Conservation (phyloP, 352 stramenopile species). For the Globisporangium apiculatum region DNA sequence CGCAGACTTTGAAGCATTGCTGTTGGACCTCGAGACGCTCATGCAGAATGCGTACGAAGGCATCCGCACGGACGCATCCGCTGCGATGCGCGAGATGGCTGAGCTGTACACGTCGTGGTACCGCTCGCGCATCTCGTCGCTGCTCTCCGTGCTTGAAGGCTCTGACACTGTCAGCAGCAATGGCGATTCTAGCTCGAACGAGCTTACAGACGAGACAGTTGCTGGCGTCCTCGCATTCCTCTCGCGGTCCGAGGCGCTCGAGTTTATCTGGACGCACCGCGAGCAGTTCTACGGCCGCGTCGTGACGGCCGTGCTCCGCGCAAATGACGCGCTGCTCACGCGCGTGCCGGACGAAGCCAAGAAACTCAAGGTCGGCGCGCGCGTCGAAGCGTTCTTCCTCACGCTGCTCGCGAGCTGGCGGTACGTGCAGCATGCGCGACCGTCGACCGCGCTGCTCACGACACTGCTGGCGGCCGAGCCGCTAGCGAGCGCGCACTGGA, state of each 20-base stretch:
- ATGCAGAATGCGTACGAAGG: constrained; percentile 53
- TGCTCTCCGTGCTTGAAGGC: constrained; percentile 43
- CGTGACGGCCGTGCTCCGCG: constrained; percentile 37
- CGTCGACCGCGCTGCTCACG: constrained; percentile 17
- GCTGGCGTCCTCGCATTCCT: constrained; percentile 31
- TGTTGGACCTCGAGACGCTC: constrained; percentile 39
- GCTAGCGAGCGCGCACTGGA: constrained; percentile 48
- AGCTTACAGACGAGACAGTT: constrained; percentile 37
- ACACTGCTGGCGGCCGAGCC: constrained; percentile 34
- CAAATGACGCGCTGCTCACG: constrained; percentile 40
- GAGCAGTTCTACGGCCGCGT: constrained; percentile 29
- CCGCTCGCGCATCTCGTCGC: constrained; percentile 26
- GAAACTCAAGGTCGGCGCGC: constrained; percentile 48
- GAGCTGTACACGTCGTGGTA: constrained; percentile 54
- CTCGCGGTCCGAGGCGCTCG: constrained; percentile 26
- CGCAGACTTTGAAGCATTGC: constrained; percentile 32
- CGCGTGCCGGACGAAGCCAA: constrained; percentile 42
- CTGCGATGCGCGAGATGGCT: constrained; percentile 42
- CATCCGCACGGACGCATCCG: constrained; percentile 28
- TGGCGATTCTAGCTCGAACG: constrained; percentile 8
- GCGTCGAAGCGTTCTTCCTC: constrained; percentile 50
- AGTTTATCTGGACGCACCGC: constrained; percentile 42
- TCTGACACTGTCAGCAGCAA: not conserved
- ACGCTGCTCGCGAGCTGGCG: constrained; percentile 43
- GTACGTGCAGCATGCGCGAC: constrained; percentile 22